Evolutionary conservation across 1,284 basidiomycete genomes (phyloP).

Genomic region (Exobasidium cylindrosporum): DNA sequence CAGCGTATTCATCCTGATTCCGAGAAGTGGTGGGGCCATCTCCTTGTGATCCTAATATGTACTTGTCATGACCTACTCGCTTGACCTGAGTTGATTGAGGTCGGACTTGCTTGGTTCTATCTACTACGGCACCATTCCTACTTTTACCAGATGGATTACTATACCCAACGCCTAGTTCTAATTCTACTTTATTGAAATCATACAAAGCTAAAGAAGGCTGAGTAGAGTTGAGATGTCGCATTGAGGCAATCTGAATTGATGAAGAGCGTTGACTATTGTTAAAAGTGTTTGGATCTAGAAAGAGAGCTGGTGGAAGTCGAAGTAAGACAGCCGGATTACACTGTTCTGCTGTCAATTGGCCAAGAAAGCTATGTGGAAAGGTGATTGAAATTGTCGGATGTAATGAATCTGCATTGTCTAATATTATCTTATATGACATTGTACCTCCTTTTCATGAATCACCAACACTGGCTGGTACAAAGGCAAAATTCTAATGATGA

Average conservation of each 20-base stretch:
- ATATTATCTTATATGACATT: background rate
- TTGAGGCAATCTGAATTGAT: background rate
- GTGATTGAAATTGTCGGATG: background rate
- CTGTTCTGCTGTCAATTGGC: background rate
- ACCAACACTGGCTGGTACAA: too few relatives aligned
- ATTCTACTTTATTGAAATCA: constrained; percentile 4
- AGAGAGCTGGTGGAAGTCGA: constrained; percentile 4
- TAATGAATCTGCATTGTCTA: background rate
- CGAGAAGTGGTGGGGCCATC: background rate
- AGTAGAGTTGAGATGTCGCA: background rate
- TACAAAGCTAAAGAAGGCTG: background rate
- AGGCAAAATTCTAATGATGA: too few relatives aligned
- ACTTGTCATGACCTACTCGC: background rate
- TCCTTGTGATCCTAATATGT: background rate
- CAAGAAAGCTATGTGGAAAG: background rate
- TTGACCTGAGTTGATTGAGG: background rate
- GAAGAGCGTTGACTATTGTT: background rate
- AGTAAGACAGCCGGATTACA: constrained; percentile 6
- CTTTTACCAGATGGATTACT: background rate
- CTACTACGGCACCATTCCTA: background rate
- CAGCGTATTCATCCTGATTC: background rate
- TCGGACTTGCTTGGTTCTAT: background rate
- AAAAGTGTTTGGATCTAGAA: constrained; percentile 9
- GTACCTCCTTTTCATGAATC: background rate
- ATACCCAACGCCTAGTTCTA: constrained; percentile 2